phyloP scores from a whole-genome alignment of 306 rosid genomes.

The Fragaria ananassa region DNA sequence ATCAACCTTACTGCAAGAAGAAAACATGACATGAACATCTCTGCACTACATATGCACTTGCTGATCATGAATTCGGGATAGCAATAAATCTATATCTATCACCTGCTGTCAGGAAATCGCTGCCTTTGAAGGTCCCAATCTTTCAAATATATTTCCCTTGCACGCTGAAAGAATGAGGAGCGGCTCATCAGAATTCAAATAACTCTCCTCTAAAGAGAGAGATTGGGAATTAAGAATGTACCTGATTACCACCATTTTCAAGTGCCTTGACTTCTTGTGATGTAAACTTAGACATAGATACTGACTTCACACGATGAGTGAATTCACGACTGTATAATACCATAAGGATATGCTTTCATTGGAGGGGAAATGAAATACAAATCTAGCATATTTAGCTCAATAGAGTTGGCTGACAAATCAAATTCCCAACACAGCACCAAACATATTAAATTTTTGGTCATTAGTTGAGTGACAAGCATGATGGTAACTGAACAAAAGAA shows the following conservation, averaged over 20 bases:
- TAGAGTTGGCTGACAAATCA: background rate
- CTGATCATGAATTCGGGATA: background rate
- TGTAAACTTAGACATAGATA: slow-evolving; percentile 88
- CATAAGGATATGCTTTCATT: background rate
- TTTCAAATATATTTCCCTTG: slow-evolving; percentile 77
- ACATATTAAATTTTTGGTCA: background rate
- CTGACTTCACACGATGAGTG: slow-evolving; percentile 98
- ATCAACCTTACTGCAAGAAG: slow-evolving; percentile 66
- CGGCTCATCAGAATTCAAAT: slow-evolving; percentile 27
- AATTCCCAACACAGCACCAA: background rate
- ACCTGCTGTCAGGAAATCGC: slow-evolving; percentile 81
- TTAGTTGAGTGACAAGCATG: background rate
- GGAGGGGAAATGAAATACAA: background rate
- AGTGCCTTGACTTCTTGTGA: slow-evolving; percentile 87
- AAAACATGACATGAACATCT: slow-evolving; percentile 22
- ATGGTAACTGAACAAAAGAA: background rate
- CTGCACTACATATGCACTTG: slow-evolving; percentile 1
- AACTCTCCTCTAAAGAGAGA: slow-evolving; percentile 3
- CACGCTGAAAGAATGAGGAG: slow-evolving; percentile 53
- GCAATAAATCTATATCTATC: slow-evolving; percentile 15
- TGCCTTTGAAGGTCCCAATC: slow-evolving; percentile 89
- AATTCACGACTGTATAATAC: slow-evolving; percentile 73
- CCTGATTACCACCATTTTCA: slow-evolving; percentile 97
- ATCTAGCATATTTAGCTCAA: background rate
- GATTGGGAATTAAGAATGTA: slow-evolving; percentile 25